Conservation (phyloP, 1,284 basidiomycete genomes). For the Cutaneotrichosporon cyanovorans region DNA sequence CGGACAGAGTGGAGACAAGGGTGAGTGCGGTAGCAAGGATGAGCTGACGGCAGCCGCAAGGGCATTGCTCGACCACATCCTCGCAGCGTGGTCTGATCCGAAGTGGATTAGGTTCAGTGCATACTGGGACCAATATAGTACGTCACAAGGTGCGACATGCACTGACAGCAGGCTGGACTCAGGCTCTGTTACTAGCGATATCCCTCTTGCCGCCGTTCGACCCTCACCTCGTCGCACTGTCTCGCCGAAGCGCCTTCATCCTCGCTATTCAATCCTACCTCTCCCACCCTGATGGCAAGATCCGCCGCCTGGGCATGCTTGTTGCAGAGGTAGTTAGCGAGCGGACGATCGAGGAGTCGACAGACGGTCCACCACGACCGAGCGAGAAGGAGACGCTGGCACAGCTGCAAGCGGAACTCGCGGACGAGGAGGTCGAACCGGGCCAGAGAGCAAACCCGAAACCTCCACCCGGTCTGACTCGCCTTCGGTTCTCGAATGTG, state of each 20-base stretch:
- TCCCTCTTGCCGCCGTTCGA: slow-evolving; percentile 56
- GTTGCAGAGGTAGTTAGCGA: slow-evolving; percentile 62
- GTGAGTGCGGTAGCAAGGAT: neutral
- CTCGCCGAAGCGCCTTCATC: slow-evolving; percentile 58
- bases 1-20: slow-evolving; percentile 12
- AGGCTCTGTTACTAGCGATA: slow-evolving; percentile 58
- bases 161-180: slow-evolving; percentile 55
- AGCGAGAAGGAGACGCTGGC: slow-evolving; percentile 30
- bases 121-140: slow-evolving; percentile 37
- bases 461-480: slow-evolving; percentile 48
- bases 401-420: slow-evolving; percentile 35
- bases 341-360: slow-evolving; percentile 21
- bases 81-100: slow-evolving; percentile 42
- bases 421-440: slow-evolving; percentile 22
- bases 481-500: slow-evolving; percentile 53
- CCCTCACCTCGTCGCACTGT: slow-evolving; percentile 40
- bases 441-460: slow-evolving; percentile 2
- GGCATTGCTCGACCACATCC: slow-evolving; percentile 30
- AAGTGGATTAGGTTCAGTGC: slow-evolving; percentile 44
- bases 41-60: slow-evolving; percentile 13
- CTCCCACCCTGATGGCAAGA: slow-evolving; percentile 62
- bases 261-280: slow-evolving; percentile 68
- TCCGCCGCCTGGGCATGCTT: slow-evolving; percentile 89
- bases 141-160: slow-evolving; percentile 4
- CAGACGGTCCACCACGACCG: neutral